Conservation (phyloP, 768 basidiomycete genomes). For the Boletus pseudopeckii region DNA sequence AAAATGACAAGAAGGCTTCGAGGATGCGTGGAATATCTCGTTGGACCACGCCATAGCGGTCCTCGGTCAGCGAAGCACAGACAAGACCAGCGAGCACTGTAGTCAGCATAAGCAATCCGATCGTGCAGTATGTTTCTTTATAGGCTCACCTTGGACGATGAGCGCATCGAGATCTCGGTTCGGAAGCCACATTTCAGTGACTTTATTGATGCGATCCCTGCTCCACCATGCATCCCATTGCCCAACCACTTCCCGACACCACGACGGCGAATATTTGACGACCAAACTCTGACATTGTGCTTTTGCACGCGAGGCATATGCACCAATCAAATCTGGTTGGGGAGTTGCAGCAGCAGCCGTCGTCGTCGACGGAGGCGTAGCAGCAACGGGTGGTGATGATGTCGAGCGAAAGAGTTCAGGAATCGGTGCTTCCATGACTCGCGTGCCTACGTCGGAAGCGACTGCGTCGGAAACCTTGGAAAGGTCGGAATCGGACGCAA, state of each 20-base stretch:
- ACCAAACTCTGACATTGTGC: conserved; percentile 2
- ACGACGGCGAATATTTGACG: conserved; percentile 31
- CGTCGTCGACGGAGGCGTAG: conserved; percentile 9
- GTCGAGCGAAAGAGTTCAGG: conserved; percentile 51
- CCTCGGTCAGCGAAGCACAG: conserved; percentile 73
- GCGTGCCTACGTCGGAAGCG: conserved; percentile 30
- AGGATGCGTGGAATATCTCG: conserved; percentile 79
- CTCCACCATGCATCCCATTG: conserved; percentile 52
- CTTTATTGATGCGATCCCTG: conserved; percentile 48
- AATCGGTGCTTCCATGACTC: conserved; percentile 32
- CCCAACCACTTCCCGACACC: conserved; percentile 23
- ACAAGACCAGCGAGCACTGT: conserved; percentile 57
- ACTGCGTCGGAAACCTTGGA: conserved; percentile 49
- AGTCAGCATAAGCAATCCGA: not conserved
- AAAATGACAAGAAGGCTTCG: conserved; percentile 69
- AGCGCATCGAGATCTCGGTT: conserved; percentile 61
- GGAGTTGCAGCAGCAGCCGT: not conserved
- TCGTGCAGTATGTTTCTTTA: not conserved
- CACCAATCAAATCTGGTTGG: not conserved
- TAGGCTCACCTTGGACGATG: conserved; percentile 52
- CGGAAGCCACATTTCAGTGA: conserved; percentile 54
- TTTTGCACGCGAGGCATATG: conserved; percentile 1
- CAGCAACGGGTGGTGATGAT: conserved; percentile 16
- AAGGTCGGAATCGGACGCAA: conserved; percentile 59
- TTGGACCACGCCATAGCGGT: conserved; percentile 80